Percentiles rank a stretch among this genome's conserved stretches.
Conservation (phyloP, 2,329 filamentous ascomycete species). For the Curvularia lunata region DNA sequence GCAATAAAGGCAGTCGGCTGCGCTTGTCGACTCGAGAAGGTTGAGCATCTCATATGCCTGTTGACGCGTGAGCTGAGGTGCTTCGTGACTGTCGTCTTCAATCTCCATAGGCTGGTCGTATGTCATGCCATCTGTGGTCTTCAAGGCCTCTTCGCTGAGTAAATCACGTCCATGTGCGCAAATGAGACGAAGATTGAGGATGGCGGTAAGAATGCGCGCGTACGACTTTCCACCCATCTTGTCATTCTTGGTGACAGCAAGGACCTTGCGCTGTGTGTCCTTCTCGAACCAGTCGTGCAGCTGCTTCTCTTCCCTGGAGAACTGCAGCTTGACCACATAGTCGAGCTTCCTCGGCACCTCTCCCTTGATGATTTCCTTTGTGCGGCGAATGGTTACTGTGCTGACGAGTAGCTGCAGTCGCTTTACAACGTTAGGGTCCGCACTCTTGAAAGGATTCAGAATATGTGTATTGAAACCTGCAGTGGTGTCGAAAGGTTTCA, state of each 20-base stretch:
- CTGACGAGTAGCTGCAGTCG: constrained; percentile 90
- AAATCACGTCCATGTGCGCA: constrained; percentile 95
- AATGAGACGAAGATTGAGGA: constrained; percentile 85
- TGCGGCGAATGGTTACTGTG: constrained; percentile 87
- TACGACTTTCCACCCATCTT: constrained; percentile 86
- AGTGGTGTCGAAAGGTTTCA: constrained; percentile 84
- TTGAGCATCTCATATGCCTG: constrained; percentile 86
- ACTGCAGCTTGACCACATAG: constrained; percentile 73
- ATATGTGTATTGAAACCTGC: constrained; percentile 80
- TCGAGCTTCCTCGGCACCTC: constrained; percentile 74
- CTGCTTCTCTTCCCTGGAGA: constrained; percentile 73
- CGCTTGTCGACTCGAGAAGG: constrained; percentile 81
- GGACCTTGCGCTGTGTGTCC: constrained; percentile 80
- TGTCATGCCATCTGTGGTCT: constrained; percentile 80
- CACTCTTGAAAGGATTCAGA: constrained; percentile 82
- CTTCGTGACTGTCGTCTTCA: constrained; percentile 74
- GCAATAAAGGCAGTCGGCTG: constrained; percentile 71
- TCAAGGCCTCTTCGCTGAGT: constrained; percentile 81
- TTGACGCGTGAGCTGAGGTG: constrained; percentile 66
- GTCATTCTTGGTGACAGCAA: constrained; percentile 69
- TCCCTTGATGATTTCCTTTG: constrained; percentile 76
- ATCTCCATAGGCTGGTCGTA: constrained; percentile 86
- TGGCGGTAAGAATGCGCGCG: constrained; percentile 89
- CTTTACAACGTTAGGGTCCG: constrained; percentile 80
- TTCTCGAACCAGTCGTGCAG: constrained; percentile 86